Base-by-base conservation (phyloP, 2,329 filamentous ascomycete species). In the Berkeleyomyces basicola region DNA sequence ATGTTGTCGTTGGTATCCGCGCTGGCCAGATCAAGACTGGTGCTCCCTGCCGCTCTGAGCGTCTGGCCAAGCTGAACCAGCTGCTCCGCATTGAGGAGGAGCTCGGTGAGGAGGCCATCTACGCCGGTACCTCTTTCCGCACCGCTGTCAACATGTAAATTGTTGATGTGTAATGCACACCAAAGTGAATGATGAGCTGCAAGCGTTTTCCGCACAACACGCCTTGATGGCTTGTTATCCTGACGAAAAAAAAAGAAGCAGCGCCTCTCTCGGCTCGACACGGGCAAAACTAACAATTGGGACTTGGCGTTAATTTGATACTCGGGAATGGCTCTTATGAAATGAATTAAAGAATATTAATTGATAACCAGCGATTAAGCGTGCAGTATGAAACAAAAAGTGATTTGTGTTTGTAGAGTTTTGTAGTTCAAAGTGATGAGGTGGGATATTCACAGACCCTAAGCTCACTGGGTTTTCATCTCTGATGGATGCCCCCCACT, bases 61-160 rank as follows among this genome's bases (percentile, higher is more conserved):
- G 93, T 82, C 84, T 97, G 70, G 93, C 93, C 77, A 99, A 99
- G 85, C 88, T 99, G 74, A 99, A 99, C 88, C 93, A 99, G 83
- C 96, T 99, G 73, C 88, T 99, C 73, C 90, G 93, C 74, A 99
- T 99, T 71, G 93, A 99, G 84, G 93, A 99, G 82, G 93, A 99
- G 83, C 87, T 99, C 68, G 91, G 91, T 70, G 82, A 85, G 71
- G 86, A 93, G 71, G 93, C 92, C 70, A 73, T 97, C 77, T 99
- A 92, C 75, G 91, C 92, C 70, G 93, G 93, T 70, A 78, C 81
- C 73, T 90, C 90, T 74, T 99, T 97, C 89, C 88, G 92, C 80
- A 90, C 78, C 70, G 79, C 92, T 67, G 86, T 96, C 72, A 91
- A 88, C 80, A 76, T 96, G 77, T 95, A 89, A 84, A 75, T 51